Evolutionary conservation across 371 early-diverging fungal genomes (phyloP).

Genomic region (Thermomucor indicae-seudaticae): DNA sequence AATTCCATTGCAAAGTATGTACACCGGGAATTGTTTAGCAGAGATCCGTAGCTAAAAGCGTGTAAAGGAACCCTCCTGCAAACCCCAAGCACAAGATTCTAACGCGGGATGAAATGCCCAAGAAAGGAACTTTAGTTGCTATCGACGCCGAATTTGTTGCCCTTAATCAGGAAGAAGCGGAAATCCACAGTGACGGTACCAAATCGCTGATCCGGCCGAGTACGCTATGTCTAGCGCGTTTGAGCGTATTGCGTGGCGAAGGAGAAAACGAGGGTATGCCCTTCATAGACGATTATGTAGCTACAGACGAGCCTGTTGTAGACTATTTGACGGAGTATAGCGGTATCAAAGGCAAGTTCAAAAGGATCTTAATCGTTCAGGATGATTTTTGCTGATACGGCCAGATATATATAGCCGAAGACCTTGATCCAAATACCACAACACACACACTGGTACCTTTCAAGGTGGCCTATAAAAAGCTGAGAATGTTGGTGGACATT

Average conservation of each 20-base stretch:
- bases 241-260: conserved; percentile 85
- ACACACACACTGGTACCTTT: conserved; percentile 78
- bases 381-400: conserved; percentile 3
- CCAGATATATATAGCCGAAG: conserved; percentile 51
- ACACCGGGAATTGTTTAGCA: conserved; percentile 2
- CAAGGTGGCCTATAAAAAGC: conserved; percentile 86
- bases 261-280: conserved; percentile 71
- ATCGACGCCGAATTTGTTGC: conserved; percentile 96
- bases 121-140: conserved; percentile 69
- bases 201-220: conserved; percentile 78
- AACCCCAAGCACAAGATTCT: conserved; percentile 50
- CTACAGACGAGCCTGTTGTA: conserved; percentile 74
- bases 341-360: conserved; percentile 70
- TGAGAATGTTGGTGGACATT: conserved; percentile 81
- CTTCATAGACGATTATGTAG: conserved; percentile 95
- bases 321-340: conserved; percentile 92
- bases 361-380: not conserved
- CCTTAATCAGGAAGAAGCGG: conserved; percentile 82
- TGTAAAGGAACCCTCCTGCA: conserved; percentile 38
- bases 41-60: conserved; percentile 13
- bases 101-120: conserved; percentile 57
- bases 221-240: conserved; percentile 79
- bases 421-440: conserved; percentile 71
- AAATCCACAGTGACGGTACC: conserved; percentile 90
- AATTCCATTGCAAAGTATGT: conserved; percentile 39